Percentiles rank a stretch among this genome's conserved stretches.
Evolutionary conservation across 208 protist genomes (phyloP).

Genomic region (Acanthamoeba culbertsoni): DNA sequence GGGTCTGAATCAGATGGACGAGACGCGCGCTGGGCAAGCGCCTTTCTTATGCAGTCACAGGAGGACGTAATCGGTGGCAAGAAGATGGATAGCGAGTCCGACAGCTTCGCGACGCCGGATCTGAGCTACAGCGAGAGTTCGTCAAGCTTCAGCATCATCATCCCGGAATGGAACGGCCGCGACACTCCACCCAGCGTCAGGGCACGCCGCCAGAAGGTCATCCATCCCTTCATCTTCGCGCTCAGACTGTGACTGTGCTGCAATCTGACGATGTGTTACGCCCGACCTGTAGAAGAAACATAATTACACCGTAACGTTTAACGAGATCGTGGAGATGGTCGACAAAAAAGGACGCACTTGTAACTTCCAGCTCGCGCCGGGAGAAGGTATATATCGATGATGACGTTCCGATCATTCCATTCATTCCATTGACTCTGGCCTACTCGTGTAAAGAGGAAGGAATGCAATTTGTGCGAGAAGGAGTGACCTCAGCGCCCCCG

Average conservation of each 20-base stretch:
- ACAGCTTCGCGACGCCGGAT: neutral
- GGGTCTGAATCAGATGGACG: neutral
- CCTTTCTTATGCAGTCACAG: neutral
- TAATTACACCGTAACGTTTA: neutral
- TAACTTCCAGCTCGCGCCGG: neutral
- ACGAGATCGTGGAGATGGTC: neutral
- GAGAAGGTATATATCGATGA: neutral
- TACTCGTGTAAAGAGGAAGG: neutral
- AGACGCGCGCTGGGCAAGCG: neutral
- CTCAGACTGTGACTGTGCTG: neutral
- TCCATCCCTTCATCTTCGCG: neutral
- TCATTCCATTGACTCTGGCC: neutral
- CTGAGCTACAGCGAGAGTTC: neutral
- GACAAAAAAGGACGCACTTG: neutral
- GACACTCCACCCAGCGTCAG: too few relatives aligned
- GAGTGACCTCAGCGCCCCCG: neutral
- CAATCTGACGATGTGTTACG: too few relatives aligned
- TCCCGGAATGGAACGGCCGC: neutral
- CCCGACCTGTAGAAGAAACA: neutral
- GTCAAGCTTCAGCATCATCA: neutral
- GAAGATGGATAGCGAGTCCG: neutral
- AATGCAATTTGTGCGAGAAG: neutral
- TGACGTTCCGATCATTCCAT: neutral
- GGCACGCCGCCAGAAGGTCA: too few relatives aligned
- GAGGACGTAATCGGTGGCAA: too few relatives aligned